These are phyloP conservation scores for Croton laevigatus DNA, from an alignment of 441 rosid genomes.

Conservation along the genomic window DNA sequence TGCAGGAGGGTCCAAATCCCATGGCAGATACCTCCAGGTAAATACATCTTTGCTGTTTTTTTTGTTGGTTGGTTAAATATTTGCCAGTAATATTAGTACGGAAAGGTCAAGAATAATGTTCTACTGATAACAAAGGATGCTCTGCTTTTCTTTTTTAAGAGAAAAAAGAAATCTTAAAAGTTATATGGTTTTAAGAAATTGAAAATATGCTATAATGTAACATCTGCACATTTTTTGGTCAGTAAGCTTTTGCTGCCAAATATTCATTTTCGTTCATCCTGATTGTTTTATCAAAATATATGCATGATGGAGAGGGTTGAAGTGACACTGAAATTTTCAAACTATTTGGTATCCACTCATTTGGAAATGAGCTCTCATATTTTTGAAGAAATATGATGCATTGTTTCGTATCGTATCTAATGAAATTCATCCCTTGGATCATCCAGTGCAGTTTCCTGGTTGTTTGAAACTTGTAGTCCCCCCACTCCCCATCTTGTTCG, in stretches of 20 bases:
- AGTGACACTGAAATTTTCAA: conserved; percentile 4
- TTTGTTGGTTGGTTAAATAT: conserved; percentile 24
- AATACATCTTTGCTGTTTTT: conserved; percentile 28
- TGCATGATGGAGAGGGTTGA: conserved; percentile 1
- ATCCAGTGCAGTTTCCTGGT: background rate
- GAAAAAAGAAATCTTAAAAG: too few species aligned
- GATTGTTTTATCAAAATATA: too few species aligned
- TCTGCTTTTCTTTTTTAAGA: background rate
- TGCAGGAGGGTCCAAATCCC: conserved; percentile 54
- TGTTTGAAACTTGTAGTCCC: background rate
- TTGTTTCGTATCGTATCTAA: conserved; percentile 9
- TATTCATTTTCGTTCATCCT: too few species aligned
- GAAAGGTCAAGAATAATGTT: conserved; percentile 10
- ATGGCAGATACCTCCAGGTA: conserved; percentile 91
- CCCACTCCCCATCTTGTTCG: background rate
- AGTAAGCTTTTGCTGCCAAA: conserved; percentile 7
- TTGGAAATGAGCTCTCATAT: conserved; percentile 9
- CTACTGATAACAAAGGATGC: conserved; percentile 7
- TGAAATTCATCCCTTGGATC: conserved; percentile 7
- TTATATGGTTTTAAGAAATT: too few species aligned
- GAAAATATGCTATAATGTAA: background rate
- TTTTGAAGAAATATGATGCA: background rate
- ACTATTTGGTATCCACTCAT: conserved; percentile 16
- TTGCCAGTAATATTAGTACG: conserved; percentile 18
- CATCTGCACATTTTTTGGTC: conserved; percentile 12